Conservation (phyloP, 1,139 yeast species). For the Hansenula sp. region DNA sequence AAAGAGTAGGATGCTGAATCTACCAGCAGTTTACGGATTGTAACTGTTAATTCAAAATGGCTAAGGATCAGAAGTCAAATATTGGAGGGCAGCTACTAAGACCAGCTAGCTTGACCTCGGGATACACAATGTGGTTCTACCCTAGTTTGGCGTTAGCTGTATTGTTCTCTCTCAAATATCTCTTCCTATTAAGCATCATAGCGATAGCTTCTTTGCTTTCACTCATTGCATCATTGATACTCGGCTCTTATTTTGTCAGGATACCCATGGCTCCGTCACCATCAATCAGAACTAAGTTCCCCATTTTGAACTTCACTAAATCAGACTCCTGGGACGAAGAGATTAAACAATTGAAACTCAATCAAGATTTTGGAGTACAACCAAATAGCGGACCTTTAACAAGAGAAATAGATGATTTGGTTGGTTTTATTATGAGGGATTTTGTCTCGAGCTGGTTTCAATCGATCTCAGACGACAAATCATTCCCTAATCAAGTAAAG, state of each 20-base stretch:
- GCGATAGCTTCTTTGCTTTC: neutral
- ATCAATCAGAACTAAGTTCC: conserved; percentile 13
- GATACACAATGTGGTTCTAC: too few relatives aligned
- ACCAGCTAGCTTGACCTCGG: too few relatives aligned
- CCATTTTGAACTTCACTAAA: conserved; percentile 29
- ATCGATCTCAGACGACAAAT: conserved; percentile 34
- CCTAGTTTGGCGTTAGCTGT: too few relatives aligned
- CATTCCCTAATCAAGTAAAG: conserved; percentile 55
- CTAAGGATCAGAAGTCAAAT: too few relatives aligned
- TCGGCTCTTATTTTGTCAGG: conserved; percentile 5
- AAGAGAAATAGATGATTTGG: conserved; percentile 47
- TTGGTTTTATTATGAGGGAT: conserved; percentile 50
- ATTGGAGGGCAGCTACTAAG: too few relatives aligned
- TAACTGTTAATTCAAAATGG: too few relatives aligned
- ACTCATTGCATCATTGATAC: neutral
- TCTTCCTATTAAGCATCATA: too few relatives aligned
- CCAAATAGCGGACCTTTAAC: conserved; percentile 30
- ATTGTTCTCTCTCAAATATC: too few relatives aligned
- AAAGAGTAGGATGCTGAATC: too few relatives aligned
- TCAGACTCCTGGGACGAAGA: conserved; percentile 29
- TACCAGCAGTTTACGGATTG: too few relatives aligned
- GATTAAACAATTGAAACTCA: conserved; percentile 7
- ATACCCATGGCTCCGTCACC: conserved; percentile 5
- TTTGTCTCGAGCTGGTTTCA: conserved; percentile 66
- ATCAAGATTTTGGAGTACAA: conserved; percentile 3